These are phyloP conservation scores for Pseudonectria foliicola DNA, from an alignment of 2,329 filamentous ascomycete genomes.

Conservation along the genomic window DNA sequence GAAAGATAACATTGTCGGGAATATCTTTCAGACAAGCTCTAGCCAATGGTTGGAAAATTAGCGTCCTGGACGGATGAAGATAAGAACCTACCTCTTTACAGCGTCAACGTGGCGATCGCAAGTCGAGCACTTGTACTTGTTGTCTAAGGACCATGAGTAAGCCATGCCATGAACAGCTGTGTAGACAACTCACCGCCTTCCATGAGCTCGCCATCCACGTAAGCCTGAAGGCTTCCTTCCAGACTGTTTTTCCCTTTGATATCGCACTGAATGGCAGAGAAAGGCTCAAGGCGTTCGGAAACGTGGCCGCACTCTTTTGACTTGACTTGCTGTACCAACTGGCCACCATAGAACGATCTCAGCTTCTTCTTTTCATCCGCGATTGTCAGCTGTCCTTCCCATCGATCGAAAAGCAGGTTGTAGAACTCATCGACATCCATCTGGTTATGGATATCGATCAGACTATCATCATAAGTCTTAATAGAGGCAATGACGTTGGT, in stretches of 20 bases:
- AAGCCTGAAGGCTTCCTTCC: conserved; percentile 85
- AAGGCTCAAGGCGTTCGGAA: conserved; percentile 82
- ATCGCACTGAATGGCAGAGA: conserved; percentile 91
- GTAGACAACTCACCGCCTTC: conserved; percentile 60
- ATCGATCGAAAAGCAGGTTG: conserved; percentile 84
- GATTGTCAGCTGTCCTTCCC: conserved; percentile 72
- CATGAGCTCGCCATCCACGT: conserved; percentile 93
- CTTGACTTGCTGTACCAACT: conserved; percentile 89
- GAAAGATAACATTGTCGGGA: conserved; percentile 90
- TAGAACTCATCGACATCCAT: conserved; percentile 99
- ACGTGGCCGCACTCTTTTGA: conserved; percentile 92
- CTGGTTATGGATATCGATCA: conserved; percentile 81
- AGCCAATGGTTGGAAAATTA: conserved; percentile 8
- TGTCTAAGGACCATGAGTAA: conserved; percentile 48
- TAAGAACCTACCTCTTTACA: conserved; percentile 63
- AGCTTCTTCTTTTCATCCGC: conserved; percentile 64
- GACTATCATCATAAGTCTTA: conserved; percentile 71
- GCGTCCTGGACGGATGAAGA: not conserved
- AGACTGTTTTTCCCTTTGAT: conserved; percentile 86
- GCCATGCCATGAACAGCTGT: not conserved
- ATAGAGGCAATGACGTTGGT: conserved; percentile 66
- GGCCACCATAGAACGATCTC: conserved; percentile 81
- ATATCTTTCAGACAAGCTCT: conserved; percentile 87
- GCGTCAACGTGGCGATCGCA: conserved; percentile 88
- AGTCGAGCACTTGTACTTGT: conserved; percentile 94